These are phyloP conservation scores for Strobilomyces confusus DNA, from an alignment of 768 basidiomycete species.

Conservation along the genomic window DNA sequence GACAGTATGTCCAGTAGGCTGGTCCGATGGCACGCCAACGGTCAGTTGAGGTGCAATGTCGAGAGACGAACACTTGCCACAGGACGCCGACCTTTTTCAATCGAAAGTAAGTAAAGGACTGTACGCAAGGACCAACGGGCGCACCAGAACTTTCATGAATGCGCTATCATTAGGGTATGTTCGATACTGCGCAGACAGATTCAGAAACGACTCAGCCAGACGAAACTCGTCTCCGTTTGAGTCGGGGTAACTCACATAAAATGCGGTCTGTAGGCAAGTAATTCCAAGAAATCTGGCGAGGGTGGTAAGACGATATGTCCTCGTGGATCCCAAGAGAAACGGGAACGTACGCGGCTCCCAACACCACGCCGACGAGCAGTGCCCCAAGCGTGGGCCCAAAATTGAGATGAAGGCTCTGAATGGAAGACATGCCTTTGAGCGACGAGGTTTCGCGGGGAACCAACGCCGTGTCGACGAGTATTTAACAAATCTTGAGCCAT, in stretches of 20 bases:
- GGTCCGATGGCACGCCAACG: background rate
- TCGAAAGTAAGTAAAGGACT: background rate
- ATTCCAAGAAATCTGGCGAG: constrained; percentile 1
- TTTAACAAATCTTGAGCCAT: background rate
- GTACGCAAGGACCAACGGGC: background rate
- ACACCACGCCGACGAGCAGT: background rate
- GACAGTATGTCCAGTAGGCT: background rate
- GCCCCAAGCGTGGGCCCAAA: constrained; percentile 1
- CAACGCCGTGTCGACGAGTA: background rate
- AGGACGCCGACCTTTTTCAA: background rate
- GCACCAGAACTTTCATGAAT: background rate
- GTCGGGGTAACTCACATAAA: background rate
- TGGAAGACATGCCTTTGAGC: background rate
- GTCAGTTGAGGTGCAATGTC: background rate
- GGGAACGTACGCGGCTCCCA: background rate
- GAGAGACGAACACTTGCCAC: background rate
- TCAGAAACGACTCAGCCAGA: background rate
- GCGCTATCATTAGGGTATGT: background rate
- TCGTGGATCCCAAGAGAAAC: background rate
- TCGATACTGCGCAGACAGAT: background rate
- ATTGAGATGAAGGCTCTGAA: background rate
- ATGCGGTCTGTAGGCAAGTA: background rate
- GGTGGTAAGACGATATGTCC: background rate
- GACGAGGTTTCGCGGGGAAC: background rate
- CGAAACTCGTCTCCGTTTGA: background rate